Evolutionary conservation across 306 rosid species (phyloP), one percentile per base, ranked within the genome.

Genomic region (Ammopiptanthus mongolicus): DNA sequence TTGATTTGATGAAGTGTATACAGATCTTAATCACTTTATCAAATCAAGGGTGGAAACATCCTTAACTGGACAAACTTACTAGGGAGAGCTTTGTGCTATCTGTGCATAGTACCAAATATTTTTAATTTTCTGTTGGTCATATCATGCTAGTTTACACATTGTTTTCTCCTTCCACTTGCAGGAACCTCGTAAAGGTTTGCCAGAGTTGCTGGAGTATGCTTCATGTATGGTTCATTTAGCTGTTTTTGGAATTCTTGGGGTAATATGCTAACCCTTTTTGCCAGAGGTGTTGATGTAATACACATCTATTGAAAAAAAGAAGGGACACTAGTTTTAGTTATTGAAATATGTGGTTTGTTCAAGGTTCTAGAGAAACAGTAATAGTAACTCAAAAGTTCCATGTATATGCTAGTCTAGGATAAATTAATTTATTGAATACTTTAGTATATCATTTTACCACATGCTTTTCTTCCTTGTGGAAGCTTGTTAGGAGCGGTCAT

Each of bases 221-320:
- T 84, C 81, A 39, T 81, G 83, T 58, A 77, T 84, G 61, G 33
- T 63, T 65, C 85, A 78, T 2, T 62, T 81, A 21, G 83, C 88
- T 10, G 85, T 81, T 77, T 84, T 81, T 59, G 88, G 88, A 31
- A 84, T 84, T 77, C 79, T 84, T 39, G 88, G 88, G 85, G 88
- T 84, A 81, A 77, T 72, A 34, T 56, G 50, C 28, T 56, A 17
- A 73, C n/a, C 21, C 69, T 64, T 63, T 25, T 63, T 25, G 6
- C 17, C 41, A 2, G 14, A 41, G 47, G 12, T 1, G 0, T 37
- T 14, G 3, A 29, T 41, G 5, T 47, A 47, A 14, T 3, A 4
- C 9, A 39, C 15, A 37, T 17, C 3, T 8, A 48, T 47, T 4
- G 7, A 5, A 47, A 47, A 14, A 47, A 5, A 47, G 10, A 63